Evolutionary conservation across 345 rosid genomes (phyloP), one percentile per base, ranked within the genome.

Genomic region (Populus nigra): DNA sequence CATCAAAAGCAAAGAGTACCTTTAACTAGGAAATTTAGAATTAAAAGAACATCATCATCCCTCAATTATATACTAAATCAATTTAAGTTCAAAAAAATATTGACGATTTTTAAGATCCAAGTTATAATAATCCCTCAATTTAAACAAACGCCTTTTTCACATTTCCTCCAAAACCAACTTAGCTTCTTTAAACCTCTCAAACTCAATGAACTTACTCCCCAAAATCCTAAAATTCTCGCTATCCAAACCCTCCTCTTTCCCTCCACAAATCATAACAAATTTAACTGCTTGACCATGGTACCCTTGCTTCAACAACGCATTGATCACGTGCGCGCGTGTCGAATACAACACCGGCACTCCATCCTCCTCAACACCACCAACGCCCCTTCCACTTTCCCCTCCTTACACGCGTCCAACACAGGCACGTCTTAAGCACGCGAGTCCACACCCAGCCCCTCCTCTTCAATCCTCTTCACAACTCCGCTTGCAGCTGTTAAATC

Each of bases 361-460:
- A 25, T 81, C 91, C 3, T 84, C 88, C 92, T 83, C 85, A 94
- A 31, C 47, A 94, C 20, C 81, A 69, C 78, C 82, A 92, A 18
- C 27, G 91, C 92, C 1, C 86, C 95, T 35, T 85, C 96, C 39
- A 91, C 85, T 55, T 79, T 87, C 67, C 90, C 91, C 18, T 78
- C 81, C 59, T 69, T 91, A 68, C 93, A 89, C 79, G 92, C 89
- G 36, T 91, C 92, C 79, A 92, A 82, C 41, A 94, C 90, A 69
- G 90, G 87, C 71, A 94, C 94, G 83, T 94, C 96, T 80, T 82
- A 89, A 3, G 93, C 87, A 12, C 92, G 88, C 72, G 85, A 36
- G 62, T 92, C 92, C 20, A 84, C 85, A 2, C 62, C 74, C 66
- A 86, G 67, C 29, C 86, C 88, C 33, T 84, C 86, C 75, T 84